Percentiles rank a stretch among this genome's conserved stretches.
Conservation (phyloP, 2,329 filamentous ascomycete species). For the Fusarium torreyae region DNA sequence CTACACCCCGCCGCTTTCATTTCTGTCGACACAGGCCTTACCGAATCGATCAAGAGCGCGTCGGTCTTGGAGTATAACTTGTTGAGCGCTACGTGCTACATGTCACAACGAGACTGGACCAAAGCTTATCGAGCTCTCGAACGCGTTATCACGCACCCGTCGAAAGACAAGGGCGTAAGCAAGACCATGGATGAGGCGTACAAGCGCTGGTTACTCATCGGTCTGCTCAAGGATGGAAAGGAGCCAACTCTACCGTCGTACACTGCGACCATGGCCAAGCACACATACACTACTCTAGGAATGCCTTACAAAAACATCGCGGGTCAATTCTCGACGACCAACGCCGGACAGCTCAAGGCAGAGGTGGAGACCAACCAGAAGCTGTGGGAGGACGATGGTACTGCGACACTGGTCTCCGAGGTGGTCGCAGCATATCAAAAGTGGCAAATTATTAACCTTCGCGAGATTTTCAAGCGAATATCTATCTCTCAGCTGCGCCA, state of each 20-base stretch:
- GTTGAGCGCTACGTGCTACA: slow-evolving; percentile 75
- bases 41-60: slow-evolving; percentile 64
- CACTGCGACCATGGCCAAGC: slow-evolving; percentile 67
- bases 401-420: slow-evolving; percentile 77
- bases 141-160: slow-evolving; percentile 77
- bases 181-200: slow-evolving; percentile 90
- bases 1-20: slow-evolving; percentile 71
- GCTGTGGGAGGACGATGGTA: slow-evolving; percentile 80
- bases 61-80: slow-evolving; percentile 78
- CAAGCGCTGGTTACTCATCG: slow-evolving; percentile 89
- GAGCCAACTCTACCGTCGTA: slow-evolving; percentile 69
- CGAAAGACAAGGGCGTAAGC: slow-evolving; percentile 73
- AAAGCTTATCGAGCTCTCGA: slow-evolving; percentile 75
- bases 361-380: slow-evolving; percentile 72
- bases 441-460: slow-evolving; percentile 81
- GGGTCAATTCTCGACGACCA: slow-evolving; percentile 72
- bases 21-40: slow-evolving; percentile 70
- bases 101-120: slow-evolving; percentile 72
- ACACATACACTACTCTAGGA: slow-evolving; percentile 70
- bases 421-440: slow-evolving; percentile 80
- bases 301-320: slow-evolving; percentile 81
- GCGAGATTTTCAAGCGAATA: slow-evolving; percentile 77
- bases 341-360: slow-evolving; percentile 71
- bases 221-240: slow-evolving; percentile 78
- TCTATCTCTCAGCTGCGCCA: slow-evolving; percentile 67